Evolutionary conservation across 2,329 filamentous ascomycete species (phyloP), one percentile per base, ranked within the genome.

Genomic region (Verticillium isaacii): DNA sequence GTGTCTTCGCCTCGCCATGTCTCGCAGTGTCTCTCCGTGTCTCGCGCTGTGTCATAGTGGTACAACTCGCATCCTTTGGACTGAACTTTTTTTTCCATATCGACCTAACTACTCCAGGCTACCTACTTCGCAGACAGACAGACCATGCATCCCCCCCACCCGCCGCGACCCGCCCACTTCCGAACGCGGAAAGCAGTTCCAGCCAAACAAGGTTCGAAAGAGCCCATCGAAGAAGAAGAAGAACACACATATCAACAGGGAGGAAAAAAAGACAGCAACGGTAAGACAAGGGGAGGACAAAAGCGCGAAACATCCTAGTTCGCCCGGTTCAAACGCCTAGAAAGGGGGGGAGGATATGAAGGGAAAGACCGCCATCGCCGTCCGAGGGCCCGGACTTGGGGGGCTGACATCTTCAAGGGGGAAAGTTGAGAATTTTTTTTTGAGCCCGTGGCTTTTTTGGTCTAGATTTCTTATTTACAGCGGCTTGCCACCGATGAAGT

Each of bases 401-500:
- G 23, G 45, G 45, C 45, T 50, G 19, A 23, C n/a, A 25, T 50
- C 45, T 23, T 25, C 14, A 2, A 23, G 9, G n/a, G 32, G 57
- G 52, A 25, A 39, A 19, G 36, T 58, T 32, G 9, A 58, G 19
- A 19, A 17, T 25, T 56, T 34, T 1, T 17, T 56, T 29, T 55
- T 55, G 23, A 7, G 11, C 19, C 9, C 11, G 23, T 55, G 19
- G 52, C 19, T 55, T 29, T n/a, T 23, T 23, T 36, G 45, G 45
- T 50, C 19, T 50, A 23, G 6, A 23, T 50, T 50, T 12, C n/a
- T 54, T 58, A 67, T 78, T 80, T 87, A 92, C 81, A 92, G 79
- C 60, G 89, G 89, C 84, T 92, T 92, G 71, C 89, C 89, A 67
- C 93, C 93, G 71, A 97, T 90, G 77, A 98, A 99, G 71, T 98